phyloP scores from a whole-genome alignment of 2,329 filamentous ascomycete genomes.

The Cadophora sp. region DNA sequence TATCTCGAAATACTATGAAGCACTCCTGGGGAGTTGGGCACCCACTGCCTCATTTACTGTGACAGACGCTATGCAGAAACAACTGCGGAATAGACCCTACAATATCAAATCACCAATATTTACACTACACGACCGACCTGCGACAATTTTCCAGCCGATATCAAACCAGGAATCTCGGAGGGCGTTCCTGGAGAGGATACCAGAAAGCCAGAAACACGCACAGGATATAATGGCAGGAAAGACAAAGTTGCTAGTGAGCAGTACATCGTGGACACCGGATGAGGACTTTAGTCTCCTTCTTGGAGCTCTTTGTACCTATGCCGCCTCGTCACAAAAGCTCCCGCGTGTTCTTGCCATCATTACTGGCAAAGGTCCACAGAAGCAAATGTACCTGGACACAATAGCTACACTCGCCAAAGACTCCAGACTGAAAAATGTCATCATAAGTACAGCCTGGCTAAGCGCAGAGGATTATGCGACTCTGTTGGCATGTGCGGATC shows the following conservation, averaged over 20 bases:
- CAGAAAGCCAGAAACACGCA: conserved; percentile 67
- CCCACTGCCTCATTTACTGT: conserved; percentile 82
- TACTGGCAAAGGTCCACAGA: conserved; percentile 91
- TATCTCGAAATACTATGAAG: conserved; percentile 81
- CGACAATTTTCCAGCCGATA: conserved; percentile 80
- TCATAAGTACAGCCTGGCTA: conserved; percentile 84
- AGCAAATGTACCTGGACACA: conserved; percentile 72
- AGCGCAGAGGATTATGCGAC: conserved; percentile 83
- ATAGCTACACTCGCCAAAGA: conserved; percentile 67
- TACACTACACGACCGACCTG: conserved; percentile 86
- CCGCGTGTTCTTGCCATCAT: conserved; percentile 85
- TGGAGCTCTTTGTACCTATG: conserved; percentile 80
- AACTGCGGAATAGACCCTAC: conserved; percentile 71
- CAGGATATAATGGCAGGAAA: conserved; percentile 63
- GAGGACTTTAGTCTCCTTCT: conserved; percentile 93
- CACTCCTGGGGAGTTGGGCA: conserved; percentile 70
- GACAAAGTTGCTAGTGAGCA: conserved; percentile 81
- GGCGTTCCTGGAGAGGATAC: conserved; percentile 68
- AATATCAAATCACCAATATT: conserved; percentile 68
- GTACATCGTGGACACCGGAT: conserved; percentile 96
- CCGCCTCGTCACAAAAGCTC: conserved; percentile 51
- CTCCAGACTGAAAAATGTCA: conserved; percentile 72
- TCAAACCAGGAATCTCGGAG: conserved; percentile 53
- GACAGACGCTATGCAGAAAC: conserved; percentile 83
- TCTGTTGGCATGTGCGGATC: conserved; percentile 82